Conservation (phyloP, 768 basidiomycete genomes). For the Nidula microcarpa region DNA sequence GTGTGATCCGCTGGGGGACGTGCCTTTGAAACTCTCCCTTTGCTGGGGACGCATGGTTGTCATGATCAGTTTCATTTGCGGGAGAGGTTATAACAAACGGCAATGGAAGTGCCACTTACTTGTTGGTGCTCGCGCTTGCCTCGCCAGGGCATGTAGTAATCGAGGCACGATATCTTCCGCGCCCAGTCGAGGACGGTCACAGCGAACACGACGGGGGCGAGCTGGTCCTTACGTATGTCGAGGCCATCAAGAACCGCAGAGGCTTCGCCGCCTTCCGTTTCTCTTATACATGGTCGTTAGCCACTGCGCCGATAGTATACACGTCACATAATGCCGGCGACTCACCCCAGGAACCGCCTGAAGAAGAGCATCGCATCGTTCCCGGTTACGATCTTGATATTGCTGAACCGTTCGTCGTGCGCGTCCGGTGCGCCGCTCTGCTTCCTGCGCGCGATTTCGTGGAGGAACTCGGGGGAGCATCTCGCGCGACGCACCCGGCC, state of each 20-base stretch:
- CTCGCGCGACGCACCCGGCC: constrained; percentile 35
- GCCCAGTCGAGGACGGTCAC: constrained; percentile 33
- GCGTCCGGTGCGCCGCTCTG: constrained; percentile 17
- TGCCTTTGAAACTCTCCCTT: neutral
- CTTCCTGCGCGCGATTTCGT: constrained; percentile 23
- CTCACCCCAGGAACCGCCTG: constrained; percentile 37
- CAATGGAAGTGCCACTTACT: neutral
- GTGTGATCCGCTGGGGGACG: neutral
- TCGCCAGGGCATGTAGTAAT: constrained; percentile 51
- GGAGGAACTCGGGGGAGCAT: constrained; percentile 43
- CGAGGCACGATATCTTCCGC: constrained; percentile 27
- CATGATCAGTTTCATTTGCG: neutral
- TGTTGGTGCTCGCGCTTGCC: constrained; percentile 28
- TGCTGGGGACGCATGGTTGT: neutral
- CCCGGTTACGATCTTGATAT: constrained; percentile 38
- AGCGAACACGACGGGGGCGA: constrained; percentile 41
- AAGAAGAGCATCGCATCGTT: constrained; percentile 37
- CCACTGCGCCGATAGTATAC: neutral
- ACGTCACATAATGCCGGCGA: neutral
- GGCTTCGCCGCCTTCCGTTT: too few relatives aligned
- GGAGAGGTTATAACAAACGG: neutral
- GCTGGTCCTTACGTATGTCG: constrained; percentile 7
- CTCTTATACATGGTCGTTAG: neutral
- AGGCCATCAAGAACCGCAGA: too few relatives aligned
- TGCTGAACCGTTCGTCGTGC: constrained; percentile 24